Conservation (phyloP, 2,329 filamentous ascomycete genomes). For the Cladosporium sp. region DNA sequence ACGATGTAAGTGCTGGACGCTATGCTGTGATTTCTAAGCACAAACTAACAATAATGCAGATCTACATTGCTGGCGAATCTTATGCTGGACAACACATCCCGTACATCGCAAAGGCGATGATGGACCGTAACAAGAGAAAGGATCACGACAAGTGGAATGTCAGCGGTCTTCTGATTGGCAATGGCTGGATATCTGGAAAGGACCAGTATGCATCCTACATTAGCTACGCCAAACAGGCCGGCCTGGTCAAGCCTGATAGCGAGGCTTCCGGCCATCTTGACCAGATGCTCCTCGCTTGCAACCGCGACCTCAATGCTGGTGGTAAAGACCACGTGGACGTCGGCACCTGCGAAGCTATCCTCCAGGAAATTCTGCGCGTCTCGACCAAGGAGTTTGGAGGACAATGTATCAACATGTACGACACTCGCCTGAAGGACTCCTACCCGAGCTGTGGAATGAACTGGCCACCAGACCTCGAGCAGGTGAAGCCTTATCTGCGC, state of each 20-base stretch:
- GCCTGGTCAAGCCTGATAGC: slow-evolving; percentile 68
- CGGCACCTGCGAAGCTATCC: slow-evolving; percentile 70
- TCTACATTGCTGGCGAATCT: slow-evolving; percentile 94
- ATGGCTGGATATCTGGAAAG: slow-evolving; percentile 90
- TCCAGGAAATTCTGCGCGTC: slow-evolving; percentile 71
- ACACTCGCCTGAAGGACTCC: slow-evolving; percentile 78
- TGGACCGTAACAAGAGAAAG: slow-evolving; percentile 72
- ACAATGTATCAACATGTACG: slow-evolving; percentile 92
- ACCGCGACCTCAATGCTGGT: slow-evolving; percentile 51
- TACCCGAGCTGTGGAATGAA: slow-evolving; percentile 92
- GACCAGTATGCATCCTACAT: slow-evolving; percentile 91
- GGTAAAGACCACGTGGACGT: slow-evolving; percentile 66
- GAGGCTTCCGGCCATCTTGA: slow-evolving; percentile 63
- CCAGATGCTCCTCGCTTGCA: slow-evolving; percentile 7
- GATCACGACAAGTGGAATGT: slow-evolving; percentile 68
- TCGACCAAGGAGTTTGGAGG: slow-evolving; percentile 49
- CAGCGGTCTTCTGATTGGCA: slow-evolving; percentile 86
- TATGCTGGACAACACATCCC: slow-evolving; percentile 97
- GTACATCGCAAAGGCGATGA: slow-evolving; percentile 88
- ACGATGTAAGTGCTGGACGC: slow-evolving; percentile 69
- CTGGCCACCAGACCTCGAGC: slow-evolving; percentile 85
- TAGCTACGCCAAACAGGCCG: slow-evolving; percentile 74
- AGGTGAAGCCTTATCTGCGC: slow-evolving; percentile 81
- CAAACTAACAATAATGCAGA: slow-evolving; percentile 49
- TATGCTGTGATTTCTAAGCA: background rate